Base-by-base conservation (phyloP, 495 filamentous ascomycete genomes). In the Platismatia glauca region DNA sequence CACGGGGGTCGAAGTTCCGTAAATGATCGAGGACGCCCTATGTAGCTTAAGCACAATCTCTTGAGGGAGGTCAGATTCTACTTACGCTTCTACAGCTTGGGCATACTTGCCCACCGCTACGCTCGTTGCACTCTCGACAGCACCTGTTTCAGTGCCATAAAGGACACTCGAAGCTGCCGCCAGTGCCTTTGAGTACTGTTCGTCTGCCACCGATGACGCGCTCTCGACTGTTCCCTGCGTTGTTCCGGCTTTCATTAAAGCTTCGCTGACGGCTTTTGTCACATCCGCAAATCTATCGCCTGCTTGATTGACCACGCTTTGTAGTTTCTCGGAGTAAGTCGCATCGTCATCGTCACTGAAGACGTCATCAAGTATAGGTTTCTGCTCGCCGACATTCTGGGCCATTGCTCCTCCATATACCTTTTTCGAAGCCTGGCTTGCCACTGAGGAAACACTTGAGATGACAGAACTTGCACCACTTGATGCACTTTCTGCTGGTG, bases 21-120 rank as follows among this genome's bases (percentile, higher is more conserved):
- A 88, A 60, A 89, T 76, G 43, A 81, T 79, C 37, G 80, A 78
- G 2, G 86, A 85, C 7, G 84, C 85, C 55, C 80, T 82, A 58
- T 22, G 43, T 11, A 53, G 35, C 31, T 53, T 72, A 41, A 72
- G 64, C 35, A 60, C 22, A 16, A 38, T 52, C 24, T 66, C 43
- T 37, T n/a, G 29, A n/a, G 22, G 34, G 13, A 31, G 18, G 41
- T 18, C 37, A 8, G 12, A 59, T n/a, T 35, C 24, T n/a, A 76
- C 79, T 75, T 74, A 82, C 79, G 86, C 82, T 46, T 79, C 75
- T 64, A 87, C 78, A 57, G 87, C 86, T 24, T 79, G 76, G 61
- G 76, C 71, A 68, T 84, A 86, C 62, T 78, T 79, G 18, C 82
- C 81, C 31, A 78, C 75, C n/a, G 78, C 84, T 24, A 78, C 76